Percentiles rank a stretch among this genome's conserved stretches.
These are phyloP conservation scores for Arthrobotrys sinensis DNA, from an alignment of 2,329 filamentous ascomycete genomes.

Conservation along the genomic window DNA sequence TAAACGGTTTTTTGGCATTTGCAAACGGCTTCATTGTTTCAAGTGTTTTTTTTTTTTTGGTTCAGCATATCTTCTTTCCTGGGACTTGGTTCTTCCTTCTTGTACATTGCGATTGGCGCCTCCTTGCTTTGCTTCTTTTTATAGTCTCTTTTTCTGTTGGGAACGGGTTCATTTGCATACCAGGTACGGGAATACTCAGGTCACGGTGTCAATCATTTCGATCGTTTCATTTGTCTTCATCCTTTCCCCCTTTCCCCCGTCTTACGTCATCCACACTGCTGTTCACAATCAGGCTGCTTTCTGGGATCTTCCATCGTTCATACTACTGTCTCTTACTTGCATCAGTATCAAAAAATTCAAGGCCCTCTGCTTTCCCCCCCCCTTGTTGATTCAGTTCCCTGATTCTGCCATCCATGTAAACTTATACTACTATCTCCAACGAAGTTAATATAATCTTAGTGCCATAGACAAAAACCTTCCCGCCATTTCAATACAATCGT, in stretches of 20 bases:
- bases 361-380: neutral
- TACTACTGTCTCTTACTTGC: neutral
- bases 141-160: conserved; percentile 14
- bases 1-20: conserved; percentile 42
- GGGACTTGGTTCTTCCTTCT: conserved; percentile 32
- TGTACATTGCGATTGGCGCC: conserved; percentile 59
- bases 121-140: conserved; percentile 15
- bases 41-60: conserved; percentile 1
- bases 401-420: conserved; percentile 27
- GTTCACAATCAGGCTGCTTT: neutral
- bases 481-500: no score
- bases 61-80: conserved; percentile 17
- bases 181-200: conserved; percentile 26
- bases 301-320: neutral
- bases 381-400: neutral
- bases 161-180: conserved; percentile 40
- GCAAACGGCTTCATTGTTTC: conserved; percentile 39
- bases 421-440: conserved; percentile 29
- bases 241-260: conserved; percentile 3
- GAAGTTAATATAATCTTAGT: conserved; percentile 40
- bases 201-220: conserved; percentile 14
- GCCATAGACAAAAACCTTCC: neutral
- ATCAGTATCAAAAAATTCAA: conserved; percentile 22
- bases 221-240: conserved; percentile 1
- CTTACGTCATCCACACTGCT: conserved; percentile 1